Evolutionary conservation across 2,329 filamentous ascomycete genomes (phyloP).

Genomic region (Ascomycota sp.): DNA sequence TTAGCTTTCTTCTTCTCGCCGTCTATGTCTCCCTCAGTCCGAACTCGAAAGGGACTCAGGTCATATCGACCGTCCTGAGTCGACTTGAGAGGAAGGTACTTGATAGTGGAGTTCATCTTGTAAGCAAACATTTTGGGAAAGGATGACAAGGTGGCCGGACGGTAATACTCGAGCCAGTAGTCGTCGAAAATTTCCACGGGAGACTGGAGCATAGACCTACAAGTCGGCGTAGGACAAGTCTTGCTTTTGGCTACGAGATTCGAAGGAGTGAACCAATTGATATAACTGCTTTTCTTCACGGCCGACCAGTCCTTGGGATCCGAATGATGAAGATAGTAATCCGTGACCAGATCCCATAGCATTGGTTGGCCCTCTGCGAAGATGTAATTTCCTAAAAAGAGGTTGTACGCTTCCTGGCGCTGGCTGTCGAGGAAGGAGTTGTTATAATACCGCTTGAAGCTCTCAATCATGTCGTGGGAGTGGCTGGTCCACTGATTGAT

Average conservation of each 20-base stretch:
- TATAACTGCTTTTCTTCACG: constrained; percentile 49
- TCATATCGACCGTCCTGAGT: constrained; percentile 59
- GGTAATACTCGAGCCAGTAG: constrained; percentile 96
- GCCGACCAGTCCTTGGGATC: constrained; percentile 56
- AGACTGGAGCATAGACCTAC: constrained; percentile 18
- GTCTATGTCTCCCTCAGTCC: constrained; percentile 40
- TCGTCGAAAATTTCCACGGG: constrained; percentile 55
- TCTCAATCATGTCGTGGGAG: constrained; percentile 96
- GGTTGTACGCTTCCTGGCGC: constrained; percentile 89
- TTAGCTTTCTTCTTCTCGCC: constrained; percentile 39
- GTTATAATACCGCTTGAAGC: constrained; percentile 97
- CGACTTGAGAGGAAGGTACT: constrained; percentile 58
- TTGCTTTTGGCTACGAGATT: constrained; percentile 42
- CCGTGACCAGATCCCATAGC: constrained; percentile 88
- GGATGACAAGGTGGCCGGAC: constrained; percentile 68
- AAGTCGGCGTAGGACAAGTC: constrained; percentile 22
- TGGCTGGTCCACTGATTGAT: constrained; percentile 98
- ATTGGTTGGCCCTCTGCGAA: constrained; percentile 75
- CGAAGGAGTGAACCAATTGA: constrained; percentile 67
- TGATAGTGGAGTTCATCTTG: constrained; percentile 76
- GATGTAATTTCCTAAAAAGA: constrained; percentile 92
- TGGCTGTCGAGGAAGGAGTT: constrained; percentile 98
- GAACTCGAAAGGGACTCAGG: constrained; percentile 71
- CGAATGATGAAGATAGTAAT: constrained; percentile 89
- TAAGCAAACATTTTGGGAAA: constrained; percentile 85